Percentiles rank a stretch among this genome's conserved stretches.
These are phyloP conservation scores for Suillus americanus DNA, from an alignment of 768 basidiomycete species.

Conservation along the genomic window DNA sequence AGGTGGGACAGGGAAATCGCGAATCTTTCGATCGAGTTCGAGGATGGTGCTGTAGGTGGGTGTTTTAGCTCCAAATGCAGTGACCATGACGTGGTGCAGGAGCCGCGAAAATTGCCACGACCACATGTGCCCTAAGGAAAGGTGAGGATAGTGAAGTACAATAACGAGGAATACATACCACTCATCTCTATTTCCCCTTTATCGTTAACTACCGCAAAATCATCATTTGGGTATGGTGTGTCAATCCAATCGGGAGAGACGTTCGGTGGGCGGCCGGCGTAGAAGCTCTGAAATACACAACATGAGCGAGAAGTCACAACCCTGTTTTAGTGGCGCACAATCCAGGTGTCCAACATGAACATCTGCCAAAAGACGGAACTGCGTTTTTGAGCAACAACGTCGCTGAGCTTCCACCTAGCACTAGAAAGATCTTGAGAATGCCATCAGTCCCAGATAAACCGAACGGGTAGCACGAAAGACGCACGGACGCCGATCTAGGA, in stretches of 20 bases:
- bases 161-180: slow-evolving; percentile 35
- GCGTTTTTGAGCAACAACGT: slow-evolving; percentile 44
- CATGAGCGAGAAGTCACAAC: not conserved
- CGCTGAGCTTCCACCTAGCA: slow-evolving; percentile 57
- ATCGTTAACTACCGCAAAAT: slow-evolving; percentile 32
- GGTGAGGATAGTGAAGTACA: not conserved
- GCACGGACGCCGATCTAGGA: slow-evolving; percentile 57
- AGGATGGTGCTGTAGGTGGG: slow-evolving; percentile 54
- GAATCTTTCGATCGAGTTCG: slow-evolving; percentile 58
- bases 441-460: not conserved
- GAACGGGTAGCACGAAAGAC: slow-evolving; percentile 2
- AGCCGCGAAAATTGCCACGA: slow-evolving; percentile 52
- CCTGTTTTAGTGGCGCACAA: slow-evolving; percentile 37
- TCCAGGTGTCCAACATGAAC: slow-evolving; percentile 61
- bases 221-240: slow-evolving; percentile 51
- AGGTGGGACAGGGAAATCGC: slow-evolving; percentile 55
- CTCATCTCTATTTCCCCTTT: slow-evolving; percentile 38
- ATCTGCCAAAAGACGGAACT: slow-evolving; percentile 67
- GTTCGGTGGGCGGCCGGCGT: slow-evolving; percentile 58
- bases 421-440: slow-evolving; percentile 52
- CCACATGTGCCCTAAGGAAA: slow-evolving; percentile 53
- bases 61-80: slow-evolving; percentile 51
- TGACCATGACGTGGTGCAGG: slow-evolving; percentile 49
- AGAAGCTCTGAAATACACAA: slow-evolving; percentile 49
- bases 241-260: slow-evolving; percentile 56